Conservation (phyloP, 306 rosid genomes). For the Alnus rubra region DNA sequence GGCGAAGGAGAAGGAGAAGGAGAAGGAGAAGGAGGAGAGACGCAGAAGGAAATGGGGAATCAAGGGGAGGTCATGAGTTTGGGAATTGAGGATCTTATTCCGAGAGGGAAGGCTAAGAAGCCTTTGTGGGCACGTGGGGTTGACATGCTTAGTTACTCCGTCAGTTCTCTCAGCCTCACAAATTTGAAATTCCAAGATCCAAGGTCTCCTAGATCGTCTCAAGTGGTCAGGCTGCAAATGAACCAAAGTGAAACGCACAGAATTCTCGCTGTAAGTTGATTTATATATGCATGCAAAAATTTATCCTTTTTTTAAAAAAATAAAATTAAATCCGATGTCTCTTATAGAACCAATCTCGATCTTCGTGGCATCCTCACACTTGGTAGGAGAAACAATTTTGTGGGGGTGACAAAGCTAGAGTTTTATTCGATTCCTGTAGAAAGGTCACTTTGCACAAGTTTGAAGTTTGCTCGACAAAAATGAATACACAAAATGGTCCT, state of each 20-base stretch:
- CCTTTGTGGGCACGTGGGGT: conserved; percentile 49
- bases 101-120: conserved; percentile 36
- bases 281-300: background rate
- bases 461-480: too few relatives aligned
- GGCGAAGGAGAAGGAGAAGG: background rate
- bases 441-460: too few relatives aligned
- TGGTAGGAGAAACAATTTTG: too few relatives aligned
- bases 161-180: conserved; percentile 43
- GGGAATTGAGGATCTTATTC: conserved; percentile 55
- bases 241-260: conserved; percentile 36
- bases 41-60: conserved; percentile 3
- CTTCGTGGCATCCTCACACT: too few relatives aligned
- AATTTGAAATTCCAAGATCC: conserved; percentile 53
- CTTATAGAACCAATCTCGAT: too few relatives aligned
- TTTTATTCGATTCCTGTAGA: too few relatives aligned
- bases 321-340: too few relatives aligned
- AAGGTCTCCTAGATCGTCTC: conserved; percentile 33
- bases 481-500: too few relatives aligned
- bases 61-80: conserved; percentile 9
- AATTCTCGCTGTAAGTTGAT: conserved; percentile 41
- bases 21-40: background rate
- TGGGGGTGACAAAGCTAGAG: too few relatives aligned
- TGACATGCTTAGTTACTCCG: conserved; percentile 56
- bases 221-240: conserved; percentile 51
- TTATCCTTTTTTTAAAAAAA: background rate